Evolutionary conservation across 2,329 filamentous ascomycete species (phyloP), one percentile per base, ranked within the genome.

Genomic region (Bipolaris victoriae): DNA sequence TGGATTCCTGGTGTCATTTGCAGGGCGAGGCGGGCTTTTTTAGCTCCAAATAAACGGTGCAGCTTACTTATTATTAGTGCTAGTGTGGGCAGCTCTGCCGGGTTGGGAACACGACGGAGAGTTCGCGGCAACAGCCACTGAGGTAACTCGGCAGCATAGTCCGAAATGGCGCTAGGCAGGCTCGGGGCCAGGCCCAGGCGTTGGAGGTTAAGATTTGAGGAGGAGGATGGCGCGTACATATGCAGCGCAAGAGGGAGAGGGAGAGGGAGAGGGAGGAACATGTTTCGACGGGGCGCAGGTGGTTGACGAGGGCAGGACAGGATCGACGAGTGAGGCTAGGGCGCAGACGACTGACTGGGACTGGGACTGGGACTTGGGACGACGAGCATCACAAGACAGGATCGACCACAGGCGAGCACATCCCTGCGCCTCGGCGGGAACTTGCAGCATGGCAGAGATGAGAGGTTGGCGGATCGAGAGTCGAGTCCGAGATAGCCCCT

Each of bases 321-420:
- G 71, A 75, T 74, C 70, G 64, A 64, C 73, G 61, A 72, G 68
- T 73, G 72, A 76, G 72, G 73, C 72, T 73, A 66, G 62, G 67
- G 26, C 26, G 26, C 26, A 9, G 26, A 10, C 2, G 26, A 10
- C 2, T 7, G 7, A 3, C 26, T 29, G 2, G 26, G 26, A 29
- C 7, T 9, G 26, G 26, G 26, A 9, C 26, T 29, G 1, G 7
- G 26, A 29, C 26, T 29, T 31, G 29, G 29, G 62, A 54, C 49
- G 52, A 51, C 40, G 49, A 57, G 68, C 66, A 62, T 63, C 45
- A 46, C 35, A 57, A 47, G 51, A 46, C 55, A 40, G 48, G 55
- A 58, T 58, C 55, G 51, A 50, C 55, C 50, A 55, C 55, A 58
- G 45, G 55, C 55, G 55, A 58, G 51, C 35, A 39, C 35, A 58